Evolutionary conservation across 371 early-diverging fungal genomes (phyloP).

Genomic region (Vittaforma corneae): DNA sequence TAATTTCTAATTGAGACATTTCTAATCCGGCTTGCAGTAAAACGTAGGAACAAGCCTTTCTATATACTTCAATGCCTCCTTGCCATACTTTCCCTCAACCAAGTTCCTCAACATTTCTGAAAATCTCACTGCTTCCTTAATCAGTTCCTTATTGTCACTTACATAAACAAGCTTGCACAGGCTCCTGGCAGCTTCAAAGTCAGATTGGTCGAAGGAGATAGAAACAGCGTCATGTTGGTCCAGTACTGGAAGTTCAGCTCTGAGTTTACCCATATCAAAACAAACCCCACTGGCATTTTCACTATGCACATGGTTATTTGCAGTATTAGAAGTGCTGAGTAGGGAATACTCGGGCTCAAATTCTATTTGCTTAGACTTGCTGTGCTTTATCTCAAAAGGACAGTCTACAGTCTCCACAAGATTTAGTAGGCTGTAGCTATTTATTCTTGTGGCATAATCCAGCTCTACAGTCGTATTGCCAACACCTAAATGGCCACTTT

Average conservation of each 20-base stretch:
- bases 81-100: constrained; percentile 11
- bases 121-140: constrained; percentile 5
- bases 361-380: not conserved
- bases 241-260: too few species aligned
- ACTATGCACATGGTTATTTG: too few species aligned
- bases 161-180: constrained; percentile 1
- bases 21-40: not conserved
- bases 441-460: constrained; percentile 3
- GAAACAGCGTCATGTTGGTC: too few species aligned
- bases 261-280: too few species aligned
- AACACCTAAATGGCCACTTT: not conserved
- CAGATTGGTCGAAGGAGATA: not conserved
- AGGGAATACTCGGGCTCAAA: not conserved
- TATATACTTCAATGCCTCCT: constrained; percentile 15
- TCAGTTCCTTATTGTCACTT: not conserved
- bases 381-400: not conserved
- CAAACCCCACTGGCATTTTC: too few species aligned
- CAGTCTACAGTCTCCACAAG: not conserved
- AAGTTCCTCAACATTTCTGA: not conserved
- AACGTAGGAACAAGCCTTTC: not conserved
- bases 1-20: too few species aligned
- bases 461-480: too few species aligned
- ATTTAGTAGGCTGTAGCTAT: not conserved
- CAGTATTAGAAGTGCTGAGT: not conserved
- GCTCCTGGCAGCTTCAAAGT: constrained; percentile 11